These are phyloP conservation scores for Picea abies DNA, from an alignment of 83 land plant species.

Conservation along the genomic window DNA sequence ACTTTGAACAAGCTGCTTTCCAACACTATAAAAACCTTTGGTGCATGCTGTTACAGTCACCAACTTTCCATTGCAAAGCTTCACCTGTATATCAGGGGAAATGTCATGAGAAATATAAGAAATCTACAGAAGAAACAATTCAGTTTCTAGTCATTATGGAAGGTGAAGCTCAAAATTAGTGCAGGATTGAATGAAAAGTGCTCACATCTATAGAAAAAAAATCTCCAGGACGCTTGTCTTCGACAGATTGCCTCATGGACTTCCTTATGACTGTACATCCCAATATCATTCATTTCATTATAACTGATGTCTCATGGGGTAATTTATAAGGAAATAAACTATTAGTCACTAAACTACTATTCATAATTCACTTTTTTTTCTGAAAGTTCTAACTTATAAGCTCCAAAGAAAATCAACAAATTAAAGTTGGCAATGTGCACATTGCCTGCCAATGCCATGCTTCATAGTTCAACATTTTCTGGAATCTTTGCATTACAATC, in stretches of 20 bases:
- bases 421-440: background rate
- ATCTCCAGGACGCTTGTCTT: conserved; percentile 44
- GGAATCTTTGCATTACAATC: background rate
- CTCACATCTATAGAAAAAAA: conserved; percentile 89
- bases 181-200: background rate
- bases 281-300: conserved; percentile 5
- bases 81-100: conserved; percentile 52
- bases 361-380: background rate
- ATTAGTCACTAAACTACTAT: background rate
- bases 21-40: conserved; percentile 71
- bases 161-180: conserved; percentile 7
- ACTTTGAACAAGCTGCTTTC: conserved; percentile 59
- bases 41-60: conserved; percentile 62
- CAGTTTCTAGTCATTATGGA: background rate
- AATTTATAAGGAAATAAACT: background rate
- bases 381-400: background rate
- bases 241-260: conserved; percentile 31
- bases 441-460: background rate
- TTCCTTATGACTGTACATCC: conserved; percentile 64
- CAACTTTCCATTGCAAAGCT: conserved; percentile 88
- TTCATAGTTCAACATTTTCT: background rate
- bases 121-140: background rate
- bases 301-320: background rate
- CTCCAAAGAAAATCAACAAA: background rate
- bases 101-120: background rate